phyloP scores from a whole-genome alignment of 2,329 filamentous ascomycete genomes.

The Stagonosporopsis rhizophila region DNA sequence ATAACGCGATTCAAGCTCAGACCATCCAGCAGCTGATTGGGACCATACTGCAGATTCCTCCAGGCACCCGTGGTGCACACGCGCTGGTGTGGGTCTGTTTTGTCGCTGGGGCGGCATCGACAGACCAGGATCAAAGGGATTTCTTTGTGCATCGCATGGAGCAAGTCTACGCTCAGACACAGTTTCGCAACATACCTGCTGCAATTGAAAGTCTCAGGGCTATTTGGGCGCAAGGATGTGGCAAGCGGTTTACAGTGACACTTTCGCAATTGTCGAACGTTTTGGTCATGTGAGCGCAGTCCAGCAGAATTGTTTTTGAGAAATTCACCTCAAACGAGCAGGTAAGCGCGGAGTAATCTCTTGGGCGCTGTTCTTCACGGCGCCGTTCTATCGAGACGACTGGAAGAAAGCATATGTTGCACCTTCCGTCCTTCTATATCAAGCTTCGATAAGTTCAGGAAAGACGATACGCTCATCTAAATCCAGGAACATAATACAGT shows the following conservation, averaged over 20 bases:
- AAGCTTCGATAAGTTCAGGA: too few relatives aligned
- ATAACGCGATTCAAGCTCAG: slow-evolving; percentile 7
- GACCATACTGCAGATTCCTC: slow-evolving; percentile 17
- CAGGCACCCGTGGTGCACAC: slow-evolving; percentile 22
- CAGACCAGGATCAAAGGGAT: slow-evolving; percentile 17
- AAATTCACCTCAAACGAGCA: too few relatives aligned
- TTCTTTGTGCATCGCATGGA: slow-evolving; percentile 27
- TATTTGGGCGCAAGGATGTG: slow-evolving; percentile 19
- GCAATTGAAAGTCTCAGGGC: slow-evolving; percentile 21
- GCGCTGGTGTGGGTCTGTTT: slow-evolving; percentile 33
- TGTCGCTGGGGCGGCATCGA: slow-evolving; percentile 26
- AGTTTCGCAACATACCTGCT: slow-evolving; percentile 28
- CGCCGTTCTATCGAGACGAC: too few relatives aligned
- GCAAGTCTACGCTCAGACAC: slow-evolving; percentile 22
- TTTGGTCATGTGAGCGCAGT: slow-evolving; percentile 23
- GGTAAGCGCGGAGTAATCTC: too few relatives aligned
- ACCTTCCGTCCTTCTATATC: too few relatives aligned
- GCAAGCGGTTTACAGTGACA: slow-evolving; percentile 20
- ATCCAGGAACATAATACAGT: too few relatives aligned
- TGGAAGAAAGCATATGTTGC: too few relatives aligned
- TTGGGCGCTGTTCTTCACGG: too few relatives aligned
- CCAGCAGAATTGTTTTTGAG: too few relatives aligned
- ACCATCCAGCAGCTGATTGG: slow-evolving; percentile 19
- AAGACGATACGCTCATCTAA: too few relatives aligned
- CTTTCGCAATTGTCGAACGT: slow-evolving; percentile 21